A percentile compares a stretch with the other conserved stretches of the same genome.
phyloP scores from a whole-genome alignment of 2,329 filamentous ascomycete genomes.

The Fusarium nodosum region DNA sequence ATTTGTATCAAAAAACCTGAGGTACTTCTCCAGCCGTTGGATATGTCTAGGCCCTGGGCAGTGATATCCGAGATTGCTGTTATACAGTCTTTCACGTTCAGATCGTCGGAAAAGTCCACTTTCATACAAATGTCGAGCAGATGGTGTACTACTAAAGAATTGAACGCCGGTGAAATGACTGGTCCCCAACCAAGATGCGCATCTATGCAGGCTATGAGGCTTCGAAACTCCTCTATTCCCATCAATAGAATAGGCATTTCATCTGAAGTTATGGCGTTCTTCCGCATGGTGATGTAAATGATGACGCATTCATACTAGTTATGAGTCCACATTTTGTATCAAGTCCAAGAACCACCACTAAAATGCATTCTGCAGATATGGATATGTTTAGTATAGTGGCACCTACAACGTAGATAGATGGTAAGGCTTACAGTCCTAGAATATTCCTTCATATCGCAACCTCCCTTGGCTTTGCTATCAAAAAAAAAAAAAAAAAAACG shows the following conservation, averaged over 20 bases:
- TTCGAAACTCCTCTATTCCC: rapidly evolving
- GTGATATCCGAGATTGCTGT: not conserved
- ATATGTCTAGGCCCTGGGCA: not conserved
- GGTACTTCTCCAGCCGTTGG: rapidly evolving
- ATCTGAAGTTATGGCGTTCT: not conserved
- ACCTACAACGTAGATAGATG: rapidly evolving
- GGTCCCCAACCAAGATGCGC: not conserved
- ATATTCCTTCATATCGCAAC: not conserved
- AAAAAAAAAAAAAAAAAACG: no score
- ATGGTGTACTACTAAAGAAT: rapidly evolving
- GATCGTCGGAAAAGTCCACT: not conserved
- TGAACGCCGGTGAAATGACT: rapidly evolving
- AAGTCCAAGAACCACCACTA: rapidly evolving
- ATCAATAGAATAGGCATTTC: rapidly evolving
- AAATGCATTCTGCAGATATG: not conserved
- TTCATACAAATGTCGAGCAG: rapidly evolving
- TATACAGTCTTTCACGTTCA: rapidly evolving
- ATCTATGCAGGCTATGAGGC: not conserved
- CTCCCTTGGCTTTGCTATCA: rapidly evolving
- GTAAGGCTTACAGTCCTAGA: not conserved
- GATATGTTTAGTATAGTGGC: not conserved
- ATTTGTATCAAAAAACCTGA: not conserved
- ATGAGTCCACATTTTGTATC: not conserved
- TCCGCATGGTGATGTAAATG: not conserved
- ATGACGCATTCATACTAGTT: not conserved